phyloP scores from a whole-genome alignment of 257 asterid species.

The Penstemon newberryi region DNA sequence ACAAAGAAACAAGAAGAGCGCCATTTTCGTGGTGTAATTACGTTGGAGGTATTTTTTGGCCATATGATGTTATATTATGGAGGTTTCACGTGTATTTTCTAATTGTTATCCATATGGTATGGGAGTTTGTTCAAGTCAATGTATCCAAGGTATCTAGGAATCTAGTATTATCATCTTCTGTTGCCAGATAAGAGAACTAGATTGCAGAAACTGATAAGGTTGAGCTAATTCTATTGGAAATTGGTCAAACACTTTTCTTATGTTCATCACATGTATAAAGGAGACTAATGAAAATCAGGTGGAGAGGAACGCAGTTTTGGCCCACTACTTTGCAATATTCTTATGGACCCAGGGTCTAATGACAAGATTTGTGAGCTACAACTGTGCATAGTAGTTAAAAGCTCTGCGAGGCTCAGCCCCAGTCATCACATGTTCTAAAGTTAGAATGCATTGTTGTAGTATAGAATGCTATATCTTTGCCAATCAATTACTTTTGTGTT shows the following conservation, averaged over 20 bases:
- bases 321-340: too few relatives aligned
- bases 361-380: too few relatives aligned
- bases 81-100: conserved; percentile 2
- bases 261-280: too few relatives aligned
- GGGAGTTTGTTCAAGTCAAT: background rate
- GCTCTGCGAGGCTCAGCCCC: too few relatives aligned
- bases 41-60: conserved; percentile 67
- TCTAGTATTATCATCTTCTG: background rate
- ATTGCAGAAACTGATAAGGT: background rate
- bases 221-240: background rate
- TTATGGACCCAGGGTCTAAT: too few relatives aligned
- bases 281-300: background rate
- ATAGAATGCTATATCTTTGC: background rate
- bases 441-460: background rate
- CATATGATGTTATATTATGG: background rate
- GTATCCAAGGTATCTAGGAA: background rate
- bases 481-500: background rate
- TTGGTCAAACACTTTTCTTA: too few relatives aligned
- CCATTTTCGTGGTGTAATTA: conserved; percentile 91
- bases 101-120: background rate
- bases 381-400: too few relatives aligned
- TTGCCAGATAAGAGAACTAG: background rate
- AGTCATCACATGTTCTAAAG: background rate
- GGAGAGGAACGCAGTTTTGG: background rate
- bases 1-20: conserved; percentile 95